Evolutionary conservation across 768 basidiomycete genomes (phyloP), one percentile per base, ranked within the genome.

Genomic region (Leccinum disarticulatum): DNA sequence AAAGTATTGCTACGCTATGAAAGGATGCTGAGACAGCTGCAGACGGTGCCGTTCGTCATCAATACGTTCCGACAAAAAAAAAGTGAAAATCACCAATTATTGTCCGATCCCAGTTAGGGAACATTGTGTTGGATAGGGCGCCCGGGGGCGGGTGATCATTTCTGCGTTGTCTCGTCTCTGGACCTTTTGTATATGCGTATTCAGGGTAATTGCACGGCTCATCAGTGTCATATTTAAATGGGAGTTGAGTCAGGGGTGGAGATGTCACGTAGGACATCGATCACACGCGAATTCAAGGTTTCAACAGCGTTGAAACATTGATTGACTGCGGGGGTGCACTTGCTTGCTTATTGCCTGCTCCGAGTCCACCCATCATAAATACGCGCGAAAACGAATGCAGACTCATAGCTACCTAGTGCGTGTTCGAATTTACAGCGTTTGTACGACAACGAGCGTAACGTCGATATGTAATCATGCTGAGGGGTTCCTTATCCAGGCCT

Each of bases 1-100:
- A 58, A n/a, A 62, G 28, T 55, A 72, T 63, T 5, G 70, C 66
- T 14, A 61, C 50, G 5, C 63, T 11, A 27, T 72, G 70, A 46
- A 70, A 64, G 35, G 62, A 61, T 9, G 19, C 52, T 4, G 66
- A 59, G 22, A 62, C 25, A 14, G 49, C 70, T 69, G 43, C 1
- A 22, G 22, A 30, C 13, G 14, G 17, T 8, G 15, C 7, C 11
- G 57, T 65, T 60, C n/a, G 13, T 57, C 36, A 41, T 55, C 51
- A 54, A 58, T 19, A 14, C 5, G 28, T 46, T 11, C 17, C 7
- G 8, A 15, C 33, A 6, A 9, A 36, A 43, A 33, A 25, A 25
- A 47, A 0, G 28, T 11, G 38, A 38, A 52, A 47, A 13, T 61
- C 35, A 68, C 66, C 66, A 4, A 68, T 60, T 5, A 65, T 13